Percentiles rank a stretch among this genome's conserved stretches.
These are phyloP conservation scores for Maudiozyma barnettii DNA, from an alignment of 805 yeast genomes.

Conservation along the genomic window DNA sequence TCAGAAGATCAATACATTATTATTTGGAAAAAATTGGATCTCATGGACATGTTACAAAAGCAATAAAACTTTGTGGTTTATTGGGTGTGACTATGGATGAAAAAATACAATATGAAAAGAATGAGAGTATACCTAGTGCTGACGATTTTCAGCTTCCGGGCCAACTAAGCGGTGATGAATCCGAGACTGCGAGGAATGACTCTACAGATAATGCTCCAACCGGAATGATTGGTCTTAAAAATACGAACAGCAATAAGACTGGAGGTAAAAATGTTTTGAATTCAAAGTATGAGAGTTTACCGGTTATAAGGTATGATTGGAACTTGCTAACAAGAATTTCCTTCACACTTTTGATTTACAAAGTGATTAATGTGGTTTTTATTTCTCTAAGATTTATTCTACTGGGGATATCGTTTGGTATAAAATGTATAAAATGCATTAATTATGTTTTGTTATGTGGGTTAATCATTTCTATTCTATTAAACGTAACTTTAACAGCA, in stretches of 20 bases:
- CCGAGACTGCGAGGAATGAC: not conserved
- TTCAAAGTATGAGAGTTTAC: not conserved
- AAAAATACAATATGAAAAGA: not conserved
- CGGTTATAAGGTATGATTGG: not conserved
- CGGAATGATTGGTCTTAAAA: not conserved
- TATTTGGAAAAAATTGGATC: slow-evolving; percentile 30
- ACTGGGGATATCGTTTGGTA: not conserved
- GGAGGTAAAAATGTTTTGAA: not conserved
- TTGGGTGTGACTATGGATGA: slow-evolving; percentile 33
- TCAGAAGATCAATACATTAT: slow-evolving; percentile 11
- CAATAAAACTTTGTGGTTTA: slow-evolving; percentile 58
- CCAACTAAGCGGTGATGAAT: not conserved
- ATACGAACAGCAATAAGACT: not conserved
- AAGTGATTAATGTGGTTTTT: slow-evolving; percentile 1
- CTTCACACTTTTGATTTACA: not conserved
- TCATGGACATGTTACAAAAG: slow-evolving; percentile 36
- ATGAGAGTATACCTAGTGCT: not conserved
- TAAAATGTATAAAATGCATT: slow-evolving; percentile 7
- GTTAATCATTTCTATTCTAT: slow-evolving; percentile 36
- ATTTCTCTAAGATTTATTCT: slow-evolving; percentile 8
- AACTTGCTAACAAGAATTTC: not conserved
- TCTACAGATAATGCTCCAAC: not conserved
- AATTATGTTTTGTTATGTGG: slow-evolving; percentile 35
- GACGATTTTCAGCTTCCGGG: not conserved
- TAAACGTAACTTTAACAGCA: slow-evolving; percentile 46